Evolutionary conservation across 2,329 filamentous ascomycete species (phyloP).

Genomic region (Colletotrichum costaricense): DNA sequence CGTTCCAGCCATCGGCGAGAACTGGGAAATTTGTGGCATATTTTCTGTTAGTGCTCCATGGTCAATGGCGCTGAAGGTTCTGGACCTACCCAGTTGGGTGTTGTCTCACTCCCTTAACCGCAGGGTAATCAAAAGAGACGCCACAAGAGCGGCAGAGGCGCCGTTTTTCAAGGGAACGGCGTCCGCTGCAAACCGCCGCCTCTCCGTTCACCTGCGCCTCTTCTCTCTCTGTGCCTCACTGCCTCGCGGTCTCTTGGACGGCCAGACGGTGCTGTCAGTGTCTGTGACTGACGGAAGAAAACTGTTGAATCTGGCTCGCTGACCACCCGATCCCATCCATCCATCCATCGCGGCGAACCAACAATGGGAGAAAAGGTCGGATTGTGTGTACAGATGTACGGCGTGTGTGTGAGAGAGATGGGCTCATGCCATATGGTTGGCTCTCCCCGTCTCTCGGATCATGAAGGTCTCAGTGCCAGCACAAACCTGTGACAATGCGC

Average conservation of each 20-base stretch:
- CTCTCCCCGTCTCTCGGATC: background rate
- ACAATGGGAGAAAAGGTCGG: background rate
- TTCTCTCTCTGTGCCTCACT: background rate
- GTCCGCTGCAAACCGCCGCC: background rate
- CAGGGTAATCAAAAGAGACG: background rate
- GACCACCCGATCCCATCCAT: background rate
- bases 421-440: background rate
- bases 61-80: background rate
- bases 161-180: background rate
- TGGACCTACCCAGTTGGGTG: background rate
- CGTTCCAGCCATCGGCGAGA: background rate
- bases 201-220: background rate
- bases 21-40: background rate
- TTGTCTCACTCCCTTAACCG: background rate
- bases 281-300: background rate
- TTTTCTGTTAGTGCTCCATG: background rate
- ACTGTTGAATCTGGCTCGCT: background rate
- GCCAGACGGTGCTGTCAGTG: background rate
- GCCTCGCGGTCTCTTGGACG: no score
- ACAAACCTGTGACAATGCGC: background rate
- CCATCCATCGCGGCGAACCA: background rate
- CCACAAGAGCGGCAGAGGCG: constrained; percentile 4
- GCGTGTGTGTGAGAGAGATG: background rate
- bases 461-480: background rate
- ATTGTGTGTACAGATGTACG: background rate